Base-by-base conservation (phyloP, 495 filamentous ascomycete genomes). In the Aspergillus sclerotioniger region DNA sequence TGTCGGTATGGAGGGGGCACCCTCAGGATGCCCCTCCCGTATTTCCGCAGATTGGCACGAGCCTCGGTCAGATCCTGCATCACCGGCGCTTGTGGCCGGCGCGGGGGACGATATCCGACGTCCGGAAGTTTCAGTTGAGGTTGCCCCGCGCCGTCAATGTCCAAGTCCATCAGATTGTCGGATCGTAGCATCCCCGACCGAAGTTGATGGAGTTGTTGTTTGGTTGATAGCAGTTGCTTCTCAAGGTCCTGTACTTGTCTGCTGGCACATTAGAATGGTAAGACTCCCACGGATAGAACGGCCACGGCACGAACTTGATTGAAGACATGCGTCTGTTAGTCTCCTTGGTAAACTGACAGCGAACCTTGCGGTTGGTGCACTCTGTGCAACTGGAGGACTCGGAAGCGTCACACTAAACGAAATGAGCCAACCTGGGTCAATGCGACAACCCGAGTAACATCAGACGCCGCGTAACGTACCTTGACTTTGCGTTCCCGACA, bases 271-370 rank as follows among this genome's bases (percentile, higher is more conserved):
- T 47, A 72, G 62, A 56, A 62, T 47, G 32, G 51, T 29, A 59
- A 41, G 32, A 28, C 29, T 50, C 33, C 37, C 41, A 52, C 28
- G 51, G 50, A 51, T 37, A 55, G 45, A 56, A 41, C 21, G 21
- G 37, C 10, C 32, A 47, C 20, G 41, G 43, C 45, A 76, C 81
- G 62, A 72, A 87, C 85, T 98, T 98, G 71, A 98, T 97, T 13
- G 92, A 96, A 47, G 94, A 97, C 94, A 98, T 98, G 60, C 94
- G 85, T 48, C 95, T 85, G 72, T 98, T 98, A 19, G 94, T 98
- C 72, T 98, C 94, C 76, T 98, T 98, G 46, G 94, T 98, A 69
- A 98, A 98, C 71, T 96, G 93, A 67, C 94, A 98, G 68, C 94
- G 95, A 49, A 96, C 92, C 67, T 90, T 92, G 61, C 94, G 85